Percentiles rank a stretch among this genome's conserved stretches.
phyloP scores from a whole-genome alignment of 768 basidiomycete species.

The Tephrocybe sp. region DNA sequence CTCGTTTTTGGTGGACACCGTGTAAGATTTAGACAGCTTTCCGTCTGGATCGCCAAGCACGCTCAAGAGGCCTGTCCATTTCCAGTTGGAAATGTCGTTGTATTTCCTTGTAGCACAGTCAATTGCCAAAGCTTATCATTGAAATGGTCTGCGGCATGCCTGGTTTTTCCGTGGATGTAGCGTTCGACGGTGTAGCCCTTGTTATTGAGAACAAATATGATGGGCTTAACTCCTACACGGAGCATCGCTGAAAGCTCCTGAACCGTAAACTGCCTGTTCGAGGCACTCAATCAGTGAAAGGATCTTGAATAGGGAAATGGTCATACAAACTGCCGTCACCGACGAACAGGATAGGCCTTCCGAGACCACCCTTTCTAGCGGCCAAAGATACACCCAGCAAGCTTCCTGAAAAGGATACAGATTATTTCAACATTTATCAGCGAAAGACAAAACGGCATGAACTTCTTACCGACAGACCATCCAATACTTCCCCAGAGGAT shows the following conservation, averaged over 20 bases:
- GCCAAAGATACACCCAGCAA: conserved; percentile 80
- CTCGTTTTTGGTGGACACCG: conserved; percentile 63
- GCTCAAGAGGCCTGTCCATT: conserved; percentile 63
- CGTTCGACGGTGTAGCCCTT: conserved; percentile 87
- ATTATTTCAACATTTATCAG: too few relatives aligned
- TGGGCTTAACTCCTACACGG: conserved; percentile 66
- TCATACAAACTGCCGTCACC: conserved; percentile 81
- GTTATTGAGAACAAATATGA: conserved; percentile 83
- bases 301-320: conserved; percentile 4
- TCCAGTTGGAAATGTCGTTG: conserved; percentile 85
- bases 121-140: neutral
- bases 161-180: conserved; percentile 60
- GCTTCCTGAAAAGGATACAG: too few relatives aligned
- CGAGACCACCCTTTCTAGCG: conserved; percentile 57
- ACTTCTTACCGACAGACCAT: conserved; percentile 68
- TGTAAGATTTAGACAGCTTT: conserved; percentile 56
- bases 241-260: conserved; percentile 89
- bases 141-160: conserved; percentile 28
- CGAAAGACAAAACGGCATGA: neutral
- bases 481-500: conserved; percentile 93
- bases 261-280: conserved; percentile 63
- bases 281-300: neutral
- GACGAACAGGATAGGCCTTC: conserved; percentile 78
- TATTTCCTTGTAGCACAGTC: conserved; percentile 53
- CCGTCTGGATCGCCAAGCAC: conserved; percentile 55